A percentile compares a stretch with the other conserved stretches of the same genome.
Evolutionary conservation across 2,329 filamentous ascomycete species (phyloP).

Genomic region (Ceratocystis lukuohia): DNA sequence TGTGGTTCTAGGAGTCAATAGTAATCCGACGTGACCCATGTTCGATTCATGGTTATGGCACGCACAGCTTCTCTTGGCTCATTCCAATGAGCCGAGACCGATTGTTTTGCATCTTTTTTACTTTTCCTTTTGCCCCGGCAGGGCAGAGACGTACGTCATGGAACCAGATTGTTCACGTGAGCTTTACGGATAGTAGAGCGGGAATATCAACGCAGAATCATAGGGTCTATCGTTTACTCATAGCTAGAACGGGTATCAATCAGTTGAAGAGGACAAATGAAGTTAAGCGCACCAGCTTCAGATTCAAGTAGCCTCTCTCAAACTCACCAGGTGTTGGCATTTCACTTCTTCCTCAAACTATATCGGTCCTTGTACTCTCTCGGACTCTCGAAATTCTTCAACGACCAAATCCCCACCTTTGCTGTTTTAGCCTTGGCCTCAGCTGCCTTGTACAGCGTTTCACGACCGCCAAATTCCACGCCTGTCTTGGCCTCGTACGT

Average conservation of each 20-base stretch:
- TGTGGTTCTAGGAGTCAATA: constrained; percentile 10
- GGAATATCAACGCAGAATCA: neutral
- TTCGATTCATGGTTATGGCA: constrained; percentile 19
- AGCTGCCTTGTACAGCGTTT: constrained; percentile 49
- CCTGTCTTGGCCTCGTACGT: constrained; percentile 89
- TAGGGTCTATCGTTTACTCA: neutral
- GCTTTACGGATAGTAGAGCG: neutral
- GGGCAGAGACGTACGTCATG: too few species aligned
- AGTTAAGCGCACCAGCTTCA: neutral
- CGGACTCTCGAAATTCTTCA: constrained; percentile 63
- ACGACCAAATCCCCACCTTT: constrained; percentile 63
- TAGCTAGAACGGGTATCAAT: neutral
- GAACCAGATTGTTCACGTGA: neutral
- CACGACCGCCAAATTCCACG: constrained; percentile 68
- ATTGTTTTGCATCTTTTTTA: neutral
- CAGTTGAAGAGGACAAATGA: neutral
- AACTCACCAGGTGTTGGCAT: neutral
- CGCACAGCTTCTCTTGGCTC: neutral
- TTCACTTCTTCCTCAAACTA: constrained; percentile 10
- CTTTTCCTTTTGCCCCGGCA: neutral
- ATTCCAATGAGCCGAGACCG: neutral
- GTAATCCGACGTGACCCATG: constrained; percentile 17
- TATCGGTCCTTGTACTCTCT: constrained; percentile 61
- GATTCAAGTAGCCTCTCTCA: neutral
- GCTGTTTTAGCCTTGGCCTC: constrained; percentile 53